Evolutionary conservation across 1,284 basidiomycete genomes (phyloP), one percentile per base, ranked within the genome.

Genomic region (Tylopilus sp.): DNA sequence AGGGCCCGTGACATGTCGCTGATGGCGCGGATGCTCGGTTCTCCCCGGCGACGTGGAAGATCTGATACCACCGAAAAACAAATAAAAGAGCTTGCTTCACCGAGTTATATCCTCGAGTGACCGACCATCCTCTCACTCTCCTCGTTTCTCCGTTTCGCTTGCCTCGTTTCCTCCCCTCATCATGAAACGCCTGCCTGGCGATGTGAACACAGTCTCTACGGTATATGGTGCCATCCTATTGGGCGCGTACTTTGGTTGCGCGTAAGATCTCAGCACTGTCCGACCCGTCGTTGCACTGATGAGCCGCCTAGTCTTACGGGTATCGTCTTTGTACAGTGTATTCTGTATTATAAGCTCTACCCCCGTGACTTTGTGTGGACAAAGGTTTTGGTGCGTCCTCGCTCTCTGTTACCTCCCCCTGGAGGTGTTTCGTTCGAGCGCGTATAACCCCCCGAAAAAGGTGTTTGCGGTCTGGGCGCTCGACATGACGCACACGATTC

Each of bases 301-400:
- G 19, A 53, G 13, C 21, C 3, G 5, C 21, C 7, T 43, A 77
- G 75, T 16, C 68, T 77, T 41, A 72, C 74, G 9, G 76, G 76
- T 18, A 53, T 76, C 13, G 73, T 75, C 16, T 64, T 69, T 6
- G 71, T 74, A 2, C 76, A 78, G 61, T 64, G 58, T 15, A 56
- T 74, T 37, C 51, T 69, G 13, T 78, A 78, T 54, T 73, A 67
- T 54, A 76, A 71, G 53, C 55, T 69, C 19, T 77, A 76, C 55
- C 68, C 71, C 0, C 49, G 50, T 4, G 76, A 78, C 51, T 51
- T 43, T 15, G 16, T 36, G 2, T 45, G 53, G 39, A 60, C 72
- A 11, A 77, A 74, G 53, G 10, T 54, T 13, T 54, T 76, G 60
- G 76, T 75, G 15, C 16, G 65, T 55, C 10, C n/a, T n/a, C n/a